Evolutionary conservation across 495 filamentous ascomycete species (phyloP), one percentile per base, ranked within the genome.

Genomic region (Talaromyces ruber): DNA sequence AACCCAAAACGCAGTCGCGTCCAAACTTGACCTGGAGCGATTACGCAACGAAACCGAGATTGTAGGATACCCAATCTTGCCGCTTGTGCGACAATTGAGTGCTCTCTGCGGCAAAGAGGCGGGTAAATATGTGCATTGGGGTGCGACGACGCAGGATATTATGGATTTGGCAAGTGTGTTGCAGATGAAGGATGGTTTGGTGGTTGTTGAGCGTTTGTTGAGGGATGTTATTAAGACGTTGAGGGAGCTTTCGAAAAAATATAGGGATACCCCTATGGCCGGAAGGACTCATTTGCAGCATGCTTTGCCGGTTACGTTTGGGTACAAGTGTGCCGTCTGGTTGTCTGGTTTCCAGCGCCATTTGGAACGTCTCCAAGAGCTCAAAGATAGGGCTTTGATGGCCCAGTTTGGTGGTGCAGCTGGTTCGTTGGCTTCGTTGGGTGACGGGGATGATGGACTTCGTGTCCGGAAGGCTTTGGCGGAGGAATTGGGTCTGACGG

Each of bases 101-200:
- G 64, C 68, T 0, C 71, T 73, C 32, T 75, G 72, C 55, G 73
- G 73, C 34, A 71, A 74, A 12, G 73, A 80, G 28, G 70, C 71
- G 1, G 79, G 74, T 24, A 77, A 75, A 64, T 83, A 81, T 62
- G 74, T 82, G 9, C 80, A 83, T 66, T 83, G 80, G 80, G 80
- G 80, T 55, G 80, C 80, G 3, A 82, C 80, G 12, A 83, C 80
- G n/a, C 80, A 83, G 62, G 79, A 83, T 64, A 81, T 83, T 51
- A 81, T 80, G 76, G 80, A 83, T 60, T 70, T 75, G 6, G 79
- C 78, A 1, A 74, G 70, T 22, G 69, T 82, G 8, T 65, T 83
- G 21, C 80, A 83, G 63, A 80, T 83, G 67, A 74, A 74, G 64
- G 63, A 68, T 12, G 79, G 79, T 0, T 66, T 83, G 16, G 70